phyloP scores from a whole-genome alignment of 768 basidiomycete genomes.

The Leccinum subtestaceum region DNA sequence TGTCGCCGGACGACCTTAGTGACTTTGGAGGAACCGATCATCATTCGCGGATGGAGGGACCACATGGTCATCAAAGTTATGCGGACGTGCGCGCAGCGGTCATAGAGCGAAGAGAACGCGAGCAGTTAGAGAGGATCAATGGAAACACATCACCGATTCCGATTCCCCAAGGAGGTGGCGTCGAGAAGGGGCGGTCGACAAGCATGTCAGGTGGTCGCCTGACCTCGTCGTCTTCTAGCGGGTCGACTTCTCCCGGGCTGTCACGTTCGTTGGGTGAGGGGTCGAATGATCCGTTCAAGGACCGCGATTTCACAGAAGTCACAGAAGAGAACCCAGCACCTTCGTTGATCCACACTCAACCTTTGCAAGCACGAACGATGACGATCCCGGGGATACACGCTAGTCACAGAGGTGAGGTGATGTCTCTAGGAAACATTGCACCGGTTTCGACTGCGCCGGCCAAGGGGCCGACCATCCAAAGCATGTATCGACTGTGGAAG shows the following conservation, averaged over 20 bases:
- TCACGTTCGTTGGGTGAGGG: constrained; percentile 36
- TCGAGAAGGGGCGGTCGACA: constrained; percentile 25
- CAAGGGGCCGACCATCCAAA: constrained; percentile 57
- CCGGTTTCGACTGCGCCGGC: constrained; percentile 39
- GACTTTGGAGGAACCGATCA: constrained; percentile 41
- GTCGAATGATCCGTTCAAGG: constrained; percentile 27
- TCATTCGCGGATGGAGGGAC: constrained; percentile 33
- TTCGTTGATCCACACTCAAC: constrained; percentile 69
- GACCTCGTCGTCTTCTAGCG: constrained; percentile 23
- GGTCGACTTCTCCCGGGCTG: constrained; percentile 28
- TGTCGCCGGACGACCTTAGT: constrained; percentile 38
- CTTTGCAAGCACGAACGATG: constrained; percentile 73
- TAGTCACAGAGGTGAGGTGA: constrained; percentile 79
- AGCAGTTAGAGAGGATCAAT: constrained; percentile 24
- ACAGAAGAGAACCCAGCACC: constrained; percentile 30
- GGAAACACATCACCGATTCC: constrained; percentile 33
- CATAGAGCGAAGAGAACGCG: constrained; percentile 56
- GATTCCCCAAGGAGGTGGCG: constrained; percentile 28
- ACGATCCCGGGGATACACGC: constrained; percentile 86
- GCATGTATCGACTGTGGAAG: constrained; percentile 76
- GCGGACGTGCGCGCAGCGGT: constrained; percentile 78
- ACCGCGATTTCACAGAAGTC: constrained; percentile 32
- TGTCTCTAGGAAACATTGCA: constrained; percentile 79
- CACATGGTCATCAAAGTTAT: constrained; percentile 56
- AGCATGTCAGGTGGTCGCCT: constrained; percentile 27